A percentile compares a stretch with the other conserved stretches of the same genome.
Evolutionary conservation across 1,139 yeast species (phyloP).

Genomic region (Meyerozyma guilliermondii): DNA sequence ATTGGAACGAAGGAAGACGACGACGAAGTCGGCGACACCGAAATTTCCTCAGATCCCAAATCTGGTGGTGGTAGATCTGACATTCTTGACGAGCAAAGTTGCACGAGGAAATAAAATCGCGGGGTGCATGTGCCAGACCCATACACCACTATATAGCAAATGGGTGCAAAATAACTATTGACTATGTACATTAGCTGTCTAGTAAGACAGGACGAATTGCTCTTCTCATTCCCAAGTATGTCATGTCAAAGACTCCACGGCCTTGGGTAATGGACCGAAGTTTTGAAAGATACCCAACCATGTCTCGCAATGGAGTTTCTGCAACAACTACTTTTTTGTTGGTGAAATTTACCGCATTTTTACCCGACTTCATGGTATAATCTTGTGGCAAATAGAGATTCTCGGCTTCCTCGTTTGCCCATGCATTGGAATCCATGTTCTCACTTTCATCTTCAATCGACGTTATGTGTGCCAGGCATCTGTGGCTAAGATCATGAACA

Average conservation of each 20-base stretch:
- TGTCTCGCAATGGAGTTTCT: slow-evolving; percentile 77
- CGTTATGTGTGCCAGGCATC: slow-evolving; percentile 67
- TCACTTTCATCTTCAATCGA: slow-evolving; percentile 58
- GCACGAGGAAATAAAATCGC: neutral
- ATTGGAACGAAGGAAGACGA: slow-evolving; percentile 42
- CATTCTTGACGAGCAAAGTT: slow-evolving; percentile 2
- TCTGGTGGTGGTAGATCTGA: slow-evolving; percentile 9
- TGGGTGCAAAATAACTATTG: neutral
- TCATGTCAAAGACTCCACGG: slow-evolving; percentile 78
- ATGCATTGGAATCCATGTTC: slow-evolving; percentile 28
- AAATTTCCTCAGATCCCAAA: slow-evolving; percentile 8
- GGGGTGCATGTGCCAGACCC: neutral
- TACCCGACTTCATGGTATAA: slow-evolving; percentile 26
- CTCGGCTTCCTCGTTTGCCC: slow-evolving; percentile 51
- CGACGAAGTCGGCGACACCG: slow-evolving; percentile 19
- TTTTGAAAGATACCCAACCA: slow-evolving; percentile 82
- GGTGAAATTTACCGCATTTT: slow-evolving; percentile 13
- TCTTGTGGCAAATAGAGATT: slow-evolving; percentile 57
- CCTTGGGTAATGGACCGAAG: slow-evolving; percentile 87
- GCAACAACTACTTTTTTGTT: slow-evolving; percentile 62
- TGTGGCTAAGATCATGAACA: slow-evolving; percentile 65
- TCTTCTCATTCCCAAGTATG: slow-evolving; percentile 66
- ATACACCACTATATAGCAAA: neutral
- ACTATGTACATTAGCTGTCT: neutral
- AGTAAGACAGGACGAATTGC: slow-evolving; percentile 25